Percentiles rank a stretch among this genome's conserved stretches.
Conservation (phyloP, 805 yeast genomes). For the Suhomyces faveliae region DNA sequence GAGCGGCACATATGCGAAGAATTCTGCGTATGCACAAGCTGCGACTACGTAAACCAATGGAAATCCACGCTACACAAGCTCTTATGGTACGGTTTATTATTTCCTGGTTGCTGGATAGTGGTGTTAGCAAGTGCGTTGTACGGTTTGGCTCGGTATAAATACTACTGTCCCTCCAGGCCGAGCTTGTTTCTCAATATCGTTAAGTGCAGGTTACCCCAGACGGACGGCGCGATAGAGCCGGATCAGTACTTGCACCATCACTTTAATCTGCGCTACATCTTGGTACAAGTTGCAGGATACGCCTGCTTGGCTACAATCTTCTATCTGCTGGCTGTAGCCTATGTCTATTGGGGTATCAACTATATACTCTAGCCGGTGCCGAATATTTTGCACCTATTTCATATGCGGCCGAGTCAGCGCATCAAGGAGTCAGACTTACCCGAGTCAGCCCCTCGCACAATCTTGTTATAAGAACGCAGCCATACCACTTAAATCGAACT, state of each 20-base stretch:
- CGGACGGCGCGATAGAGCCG: slow-evolving; percentile 6
- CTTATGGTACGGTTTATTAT: slow-evolving; percentile 16
- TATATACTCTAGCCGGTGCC: not conserved
- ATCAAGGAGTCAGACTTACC: not conserved
- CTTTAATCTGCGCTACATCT: not conserved
- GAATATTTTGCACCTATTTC: not conserved
- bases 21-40: slow-evolving; percentile 7
- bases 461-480: not conserved
- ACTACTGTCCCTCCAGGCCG: slow-evolving; percentile 8
- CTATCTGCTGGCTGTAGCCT: not conserved
- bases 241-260: slow-evolving; percentile 15
- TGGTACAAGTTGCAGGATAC: not conserved
- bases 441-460: slow-evolving; percentile 1
- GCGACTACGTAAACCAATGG: slow-evolving; percentile 3
- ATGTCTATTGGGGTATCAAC: not conserved
- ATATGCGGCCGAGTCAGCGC: not conserved
- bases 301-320: not conserved
- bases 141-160: not conserved
- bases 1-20: not conserved
- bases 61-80: not conserved
- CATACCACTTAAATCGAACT: not conserved
- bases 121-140: slow-evolving; percentile 7
- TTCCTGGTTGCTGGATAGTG: slow-evolving; percentile 22
- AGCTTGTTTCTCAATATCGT: slow-evolving; percentile 10
- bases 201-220: slow-evolving; percentile 8